These are phyloP conservation scores for Penicillium pancosmium DNA, from an alignment of 495 filamentous ascomycete genomes.

Conservation along the genomic window DNA sequence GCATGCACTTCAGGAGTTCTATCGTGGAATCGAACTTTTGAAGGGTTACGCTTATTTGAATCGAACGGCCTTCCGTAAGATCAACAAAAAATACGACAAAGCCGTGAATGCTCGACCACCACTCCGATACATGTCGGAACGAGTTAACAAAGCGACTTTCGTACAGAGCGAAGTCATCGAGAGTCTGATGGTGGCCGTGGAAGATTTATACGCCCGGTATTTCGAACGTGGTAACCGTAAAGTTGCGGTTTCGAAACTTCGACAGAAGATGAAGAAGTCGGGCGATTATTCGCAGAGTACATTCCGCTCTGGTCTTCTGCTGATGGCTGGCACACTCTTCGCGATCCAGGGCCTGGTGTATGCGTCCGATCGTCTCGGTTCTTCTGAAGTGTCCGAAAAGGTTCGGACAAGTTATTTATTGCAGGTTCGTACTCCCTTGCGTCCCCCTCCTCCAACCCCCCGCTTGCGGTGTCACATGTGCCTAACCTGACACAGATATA, in stretches of 20 bases:
- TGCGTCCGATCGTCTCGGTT: constrained; percentile 55
- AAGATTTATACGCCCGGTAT: constrained; percentile 91
- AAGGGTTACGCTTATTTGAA: constrained; percentile 91
- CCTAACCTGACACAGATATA: constrained; percentile 65
- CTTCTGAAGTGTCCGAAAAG: constrained; percentile 47
- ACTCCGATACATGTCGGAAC: constrained; percentile 85
- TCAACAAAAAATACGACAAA: constrained; percentile 99
- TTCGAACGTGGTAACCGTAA: constrained; percentile 91
- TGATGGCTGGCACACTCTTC: constrained; percentile 75
- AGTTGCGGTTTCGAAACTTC: constrained; percentile 81
- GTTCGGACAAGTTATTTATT: constrained; percentile 73
- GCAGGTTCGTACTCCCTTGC: constrained; percentile 51
- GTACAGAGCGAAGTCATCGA: constrained; percentile 83
- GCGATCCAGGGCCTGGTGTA: constrained; percentile 73
- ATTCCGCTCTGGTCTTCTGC: constrained; percentile 78
- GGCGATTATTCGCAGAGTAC: constrained; percentile 72
- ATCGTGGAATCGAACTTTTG: constrained; percentile 85
- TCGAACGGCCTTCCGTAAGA: constrained; percentile 90
- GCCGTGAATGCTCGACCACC: constrained; percentile 74
- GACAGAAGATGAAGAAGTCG: constrained; percentile 63
- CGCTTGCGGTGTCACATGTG: constrained; percentile 1
- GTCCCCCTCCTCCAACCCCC: not conserved
- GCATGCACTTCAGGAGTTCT: constrained; percentile 86
- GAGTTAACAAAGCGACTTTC: constrained; percentile 88
- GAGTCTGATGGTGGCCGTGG: constrained; percentile 71